Evolutionary conservation across 2,329 filamentous ascomycete genomes (phyloP).

Genomic region (Ascochyta rabiei): DNA sequence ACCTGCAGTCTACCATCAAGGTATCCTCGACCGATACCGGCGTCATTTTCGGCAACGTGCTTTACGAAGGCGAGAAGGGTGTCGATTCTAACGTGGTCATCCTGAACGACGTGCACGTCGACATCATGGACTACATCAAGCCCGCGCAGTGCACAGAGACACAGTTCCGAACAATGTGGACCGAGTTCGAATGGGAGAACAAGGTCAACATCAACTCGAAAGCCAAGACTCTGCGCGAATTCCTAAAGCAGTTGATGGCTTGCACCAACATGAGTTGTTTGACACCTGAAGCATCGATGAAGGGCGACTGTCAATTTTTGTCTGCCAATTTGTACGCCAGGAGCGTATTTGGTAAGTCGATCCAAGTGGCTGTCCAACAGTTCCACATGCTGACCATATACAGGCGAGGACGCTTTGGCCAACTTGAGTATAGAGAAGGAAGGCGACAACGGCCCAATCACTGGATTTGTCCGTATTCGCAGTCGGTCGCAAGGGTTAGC

Average conservation of each 20-base stretch:
- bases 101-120: constrained; percentile 95
- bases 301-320: constrained; percentile 97
- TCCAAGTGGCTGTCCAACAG: background rate
- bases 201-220: constrained; percentile 99
- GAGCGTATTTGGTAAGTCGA: constrained; percentile 91
- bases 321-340: constrained; percentile 96
- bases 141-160: constrained; percentile 96
- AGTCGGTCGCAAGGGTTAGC: constrained; percentile 95
- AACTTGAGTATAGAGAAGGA: constrained; percentile 99
- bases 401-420: constrained; percentile 96
- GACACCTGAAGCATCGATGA: constrained; percentile 93
- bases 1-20: constrained; percentile 98
- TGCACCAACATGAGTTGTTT: constrained; percentile 99
- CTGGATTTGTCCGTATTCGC: constrained; percentile 96
- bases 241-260: constrained; percentile 93
- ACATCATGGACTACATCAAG: constrained; percentile 99
- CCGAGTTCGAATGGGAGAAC: constrained; percentile 99
- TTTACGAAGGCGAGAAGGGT: constrained; percentile 83
- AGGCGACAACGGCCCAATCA: constrained; percentile 91
- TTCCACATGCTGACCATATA: constrained; percentile 15
- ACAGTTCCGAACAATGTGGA: constrained; percentile 99
- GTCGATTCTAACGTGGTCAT: constrained; percentile 87
- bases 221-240: constrained; percentile 87
- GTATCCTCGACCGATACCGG: constrained; percentile 97
- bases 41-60: constrained; percentile 98